Base-by-base conservation (phyloP, 2,329 filamentous ascomycete species). In the Clonostachys rhizophaga region DNA sequence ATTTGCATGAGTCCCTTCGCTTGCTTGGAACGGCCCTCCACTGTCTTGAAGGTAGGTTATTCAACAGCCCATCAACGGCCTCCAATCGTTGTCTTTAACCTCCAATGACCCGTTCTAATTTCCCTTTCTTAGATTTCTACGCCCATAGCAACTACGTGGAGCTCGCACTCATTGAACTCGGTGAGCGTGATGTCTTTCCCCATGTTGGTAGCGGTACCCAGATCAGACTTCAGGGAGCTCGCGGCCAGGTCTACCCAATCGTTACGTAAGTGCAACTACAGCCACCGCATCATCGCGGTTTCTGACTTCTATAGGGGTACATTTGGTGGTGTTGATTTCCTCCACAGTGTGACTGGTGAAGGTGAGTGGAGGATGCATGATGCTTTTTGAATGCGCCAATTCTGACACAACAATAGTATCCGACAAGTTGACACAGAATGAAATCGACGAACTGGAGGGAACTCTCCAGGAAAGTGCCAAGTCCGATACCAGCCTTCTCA, bases 61-160 rank as follows among this genome's bases (percentile, higher is more conserved):
- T 39, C 24, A 18, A 10, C 24, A 30, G 18, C 13, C 5, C 7
- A 24, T 24, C 24, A 24, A 24, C 24, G 24, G 8, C 24, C 24
- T 10, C 24, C 24, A 30, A 30, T 30, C 24, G 24, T 30, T 10
- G 24, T 10, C 24, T 30, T 30, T 30, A 8, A 10, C 2, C 24
- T 10, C 24, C 9, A 30, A 30, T 10, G 24, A 10, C 24, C 24
- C 3, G 9, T 9, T 30, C 24, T 30, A 30, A 42, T 34, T 16
- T 45, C n/a, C 1, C 3, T 45, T 17, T 17, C 14, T 40, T 14
- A 33, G 91, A 96, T 63, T 97, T 86, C 70, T 85, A 91, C 46
- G 92, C 91, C 14, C 92, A 96, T 69, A 95, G 89, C 64, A 96
- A 96, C 74, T 96, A 95, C 68, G 83, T 78, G 13, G 91, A 96